phyloP scores from a whole-genome alignment of 768 basidiomycete species.

The Leucosporidium creatinivorum region DNA sequence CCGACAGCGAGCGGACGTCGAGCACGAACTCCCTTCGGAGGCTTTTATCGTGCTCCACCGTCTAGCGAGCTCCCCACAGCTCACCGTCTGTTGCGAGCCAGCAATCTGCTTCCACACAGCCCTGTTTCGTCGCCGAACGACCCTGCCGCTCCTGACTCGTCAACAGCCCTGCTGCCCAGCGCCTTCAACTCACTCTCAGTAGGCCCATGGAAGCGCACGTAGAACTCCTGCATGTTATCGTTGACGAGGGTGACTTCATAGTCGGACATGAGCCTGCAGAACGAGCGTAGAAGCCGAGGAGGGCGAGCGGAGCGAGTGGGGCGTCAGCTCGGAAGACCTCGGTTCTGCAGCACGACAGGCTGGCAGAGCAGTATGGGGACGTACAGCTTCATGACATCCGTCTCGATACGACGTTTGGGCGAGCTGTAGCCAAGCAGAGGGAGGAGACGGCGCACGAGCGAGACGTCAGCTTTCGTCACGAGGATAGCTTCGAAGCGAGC shows the following conservation, averaged over 20 bases:
- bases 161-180: no score
- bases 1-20: no score
- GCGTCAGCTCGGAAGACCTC: not conserved
- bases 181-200: constrained; percentile 65
- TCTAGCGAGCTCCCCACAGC: no score
- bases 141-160: no score
- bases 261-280: constrained; percentile 85
- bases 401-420: constrained; percentile 92
- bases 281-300: constrained; percentile 6
- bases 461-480: not conserved
- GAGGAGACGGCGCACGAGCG: not conserved
- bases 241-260: constrained; percentile 96
- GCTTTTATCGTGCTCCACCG: no score
- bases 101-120: no score
- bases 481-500: not conserved
- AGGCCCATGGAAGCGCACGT: constrained; percentile 90
- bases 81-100: no score
- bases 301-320: constrained; percentile 4
- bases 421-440: constrained; percentile 51
- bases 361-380: constrained; percentile 36
- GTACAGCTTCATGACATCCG: constrained; percentile 99
- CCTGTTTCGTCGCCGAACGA: no score
- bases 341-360: not conserved
- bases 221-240: constrained; percentile 98
- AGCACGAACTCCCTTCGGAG: no score